Evolutionary conservation across 2,329 filamentous ascomycete species (phyloP).

Genomic region (Penicillium sp.): DNA sequence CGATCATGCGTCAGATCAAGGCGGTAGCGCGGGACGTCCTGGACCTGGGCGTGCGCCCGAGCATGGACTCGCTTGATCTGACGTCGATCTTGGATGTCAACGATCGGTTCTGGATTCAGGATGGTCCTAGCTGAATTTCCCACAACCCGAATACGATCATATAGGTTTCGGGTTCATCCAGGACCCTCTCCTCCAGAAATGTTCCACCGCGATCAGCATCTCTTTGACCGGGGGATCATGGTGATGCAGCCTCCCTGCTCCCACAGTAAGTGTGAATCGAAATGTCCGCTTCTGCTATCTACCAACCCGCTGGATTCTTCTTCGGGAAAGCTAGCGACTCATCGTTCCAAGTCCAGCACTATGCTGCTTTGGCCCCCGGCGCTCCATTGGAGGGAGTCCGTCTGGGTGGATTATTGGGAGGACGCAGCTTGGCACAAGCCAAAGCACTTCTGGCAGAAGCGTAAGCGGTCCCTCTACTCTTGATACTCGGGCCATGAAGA

Average conservation of each 20-base stretch:
- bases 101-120: conserved; percentile 38
- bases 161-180: neutral
- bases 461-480: neutral
- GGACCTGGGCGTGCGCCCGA: conserved; percentile 42
- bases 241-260: neutral
- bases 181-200: neutral
- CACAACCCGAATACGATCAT: neutral
- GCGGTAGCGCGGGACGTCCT: conserved; percentile 76
- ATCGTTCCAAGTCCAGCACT: neutral
- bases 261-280: neutral
- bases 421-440: neutral
- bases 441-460: no score
- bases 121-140: conserved; percentile 26
- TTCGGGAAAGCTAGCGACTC: neutral
- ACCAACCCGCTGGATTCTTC: neutral
- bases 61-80: conserved; percentile 39
- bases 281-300: neutral
- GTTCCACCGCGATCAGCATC: neutral
- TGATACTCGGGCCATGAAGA: neutral
- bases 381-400: neutral
- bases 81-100: conserved; percentile 35
- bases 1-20: conserved; percentile 72
- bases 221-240: neutral
- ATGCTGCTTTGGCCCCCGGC: neutral
- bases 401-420: neutral